phyloP scores from a whole-genome alignment of 306 rosid species.

The Trifolium repens region DNA sequence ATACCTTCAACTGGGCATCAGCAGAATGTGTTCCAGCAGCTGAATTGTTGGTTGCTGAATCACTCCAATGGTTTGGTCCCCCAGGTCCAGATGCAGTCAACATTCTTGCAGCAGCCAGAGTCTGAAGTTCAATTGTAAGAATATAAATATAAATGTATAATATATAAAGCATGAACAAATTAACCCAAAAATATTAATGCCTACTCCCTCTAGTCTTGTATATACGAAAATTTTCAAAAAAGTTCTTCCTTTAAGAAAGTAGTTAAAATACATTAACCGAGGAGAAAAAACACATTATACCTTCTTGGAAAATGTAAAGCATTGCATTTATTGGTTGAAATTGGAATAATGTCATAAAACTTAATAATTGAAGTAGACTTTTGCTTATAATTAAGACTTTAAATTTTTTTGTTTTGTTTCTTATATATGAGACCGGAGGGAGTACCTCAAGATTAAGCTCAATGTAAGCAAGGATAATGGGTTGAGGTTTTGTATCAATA shows the following conservation, averaged over 20 bases:
- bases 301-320: too few species aligned
- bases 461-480: constrained; percentile 97
- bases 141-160: background rate
- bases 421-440: too few species aligned
- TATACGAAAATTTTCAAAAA: too few species aligned
- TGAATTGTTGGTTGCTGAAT: constrained; percentile 83
- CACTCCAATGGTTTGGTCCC: constrained; percentile 96
- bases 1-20: constrained; percentile 94
- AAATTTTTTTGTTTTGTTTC: too few species aligned
- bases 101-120: constrained; percentile 99
- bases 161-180: background rate
- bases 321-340: too few species aligned
- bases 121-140: constrained; percentile 53
- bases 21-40: constrained; percentile 89
- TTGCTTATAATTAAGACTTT: too few species aligned
- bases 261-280: too few species aligned
- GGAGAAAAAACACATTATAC: too few species aligned
- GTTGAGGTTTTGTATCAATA: constrained; percentile 95
- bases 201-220: constrained; percentile 46
- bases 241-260: too few species aligned
- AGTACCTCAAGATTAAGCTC: constrained; percentile 83
- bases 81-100: constrained; percentile 95
- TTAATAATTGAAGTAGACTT: too few species aligned
- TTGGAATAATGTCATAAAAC: too few species aligned
- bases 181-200: background rate